Base-by-base conservation (phyloP, 1,284 basidiomycete genomes). In the Rhodotorula sp. region DNA sequence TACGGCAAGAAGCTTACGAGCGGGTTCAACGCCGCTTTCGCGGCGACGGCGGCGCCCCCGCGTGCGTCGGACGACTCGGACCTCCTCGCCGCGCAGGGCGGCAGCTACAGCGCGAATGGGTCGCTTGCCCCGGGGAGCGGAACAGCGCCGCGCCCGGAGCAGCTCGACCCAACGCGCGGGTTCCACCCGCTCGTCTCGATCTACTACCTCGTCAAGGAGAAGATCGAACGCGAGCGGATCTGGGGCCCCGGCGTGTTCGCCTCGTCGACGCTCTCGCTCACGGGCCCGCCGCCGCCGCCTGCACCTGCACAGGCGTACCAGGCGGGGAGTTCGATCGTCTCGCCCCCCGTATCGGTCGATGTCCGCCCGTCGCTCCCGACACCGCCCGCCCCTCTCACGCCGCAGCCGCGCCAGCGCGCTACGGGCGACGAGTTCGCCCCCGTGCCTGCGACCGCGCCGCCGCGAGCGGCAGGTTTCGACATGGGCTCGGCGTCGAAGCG, bases 151-250 rank as follows among this genome's bases (percentile, higher is more conserved):
- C 55, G 64, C 0, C 64, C 67, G 17, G 85, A 85, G 66, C 81
- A 82, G 3, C 78, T 85, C 21, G 95, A 99, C 80, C 96, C 97
- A 13, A 96, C 93, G 9, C 86, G 88, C 65, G 95, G 94, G 6
- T 99, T 92, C 83, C 94, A 98, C 81, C 95, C 94, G 0, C 86
- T 99, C 46, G 87, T 99, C 66, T 95, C 94, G 36, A 97, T 99
- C 83, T 99, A 99, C 81, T 98, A 90, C 83, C 88, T 99, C 29
- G 92, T 96, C 3, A 85, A 91, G 67, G 96, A 99, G 84, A 97
- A 97, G 85, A 87, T 95, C 81, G 94, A 98, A 79, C 86, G 96
- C 63, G 95, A 98, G 79, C 87, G 87, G 69, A 90, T 98, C 8
- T 98, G 94, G 81, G 96, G 96, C 0, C 89, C 90, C 1, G 94